These are phyloP conservation scores for Peronosclerospora sorghi DNA, from an alignment of 352 stramenopile species.

Conservation along the genomic window DNA sequence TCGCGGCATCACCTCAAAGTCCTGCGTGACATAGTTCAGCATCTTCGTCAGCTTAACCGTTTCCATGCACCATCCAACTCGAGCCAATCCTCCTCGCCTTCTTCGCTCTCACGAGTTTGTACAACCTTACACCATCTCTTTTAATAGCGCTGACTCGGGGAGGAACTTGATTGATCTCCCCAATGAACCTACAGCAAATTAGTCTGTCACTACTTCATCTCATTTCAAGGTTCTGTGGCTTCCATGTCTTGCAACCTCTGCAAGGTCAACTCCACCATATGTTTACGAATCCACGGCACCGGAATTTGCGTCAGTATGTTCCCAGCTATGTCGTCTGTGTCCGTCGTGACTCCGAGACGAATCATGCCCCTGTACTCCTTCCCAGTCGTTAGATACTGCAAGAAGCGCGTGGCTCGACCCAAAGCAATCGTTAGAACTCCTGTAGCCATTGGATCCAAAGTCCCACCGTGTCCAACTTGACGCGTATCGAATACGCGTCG, in stretches of 20 bases:
- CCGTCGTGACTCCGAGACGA: constrained; percentile 67
- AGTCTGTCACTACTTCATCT: background rate
- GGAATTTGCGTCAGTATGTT: constrained; percentile 35
- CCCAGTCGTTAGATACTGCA: constrained; percentile 53
- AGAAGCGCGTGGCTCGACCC: constrained; percentile 71
- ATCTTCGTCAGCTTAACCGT: constrained; percentile 5
- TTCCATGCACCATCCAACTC: background rate
- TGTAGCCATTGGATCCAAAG: constrained; percentile 83
- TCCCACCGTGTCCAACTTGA: constrained; percentile 71
- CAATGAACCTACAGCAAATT: constrained; percentile 49
- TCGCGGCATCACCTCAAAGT: constrained; percentile 47
- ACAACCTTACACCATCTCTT: constrained; percentile 62
- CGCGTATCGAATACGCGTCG: constrained; percentile 63
- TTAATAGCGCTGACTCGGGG: constrained; percentile 76
- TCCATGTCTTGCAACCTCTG: constrained; percentile 23
- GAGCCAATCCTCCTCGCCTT: constrained; percentile 18
- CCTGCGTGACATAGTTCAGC: constrained; percentile 8
- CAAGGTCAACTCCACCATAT: constrained; percentile 22
- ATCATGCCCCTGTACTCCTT: constrained; percentile 74
- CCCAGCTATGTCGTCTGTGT: constrained; percentile 75
- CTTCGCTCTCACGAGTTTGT: constrained; percentile 58
- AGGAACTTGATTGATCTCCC: constrained; percentile 62
- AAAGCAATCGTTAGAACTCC: constrained; percentile 75
- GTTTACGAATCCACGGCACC: constrained; percentile 48
- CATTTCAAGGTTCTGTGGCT: background rate